Percentiles rank a stretch among this genome's conserved stretches.
Conservation (phyloP, 2,329 filamentous ascomycete species). For the Phaeophleospora eucalypticola region DNA sequence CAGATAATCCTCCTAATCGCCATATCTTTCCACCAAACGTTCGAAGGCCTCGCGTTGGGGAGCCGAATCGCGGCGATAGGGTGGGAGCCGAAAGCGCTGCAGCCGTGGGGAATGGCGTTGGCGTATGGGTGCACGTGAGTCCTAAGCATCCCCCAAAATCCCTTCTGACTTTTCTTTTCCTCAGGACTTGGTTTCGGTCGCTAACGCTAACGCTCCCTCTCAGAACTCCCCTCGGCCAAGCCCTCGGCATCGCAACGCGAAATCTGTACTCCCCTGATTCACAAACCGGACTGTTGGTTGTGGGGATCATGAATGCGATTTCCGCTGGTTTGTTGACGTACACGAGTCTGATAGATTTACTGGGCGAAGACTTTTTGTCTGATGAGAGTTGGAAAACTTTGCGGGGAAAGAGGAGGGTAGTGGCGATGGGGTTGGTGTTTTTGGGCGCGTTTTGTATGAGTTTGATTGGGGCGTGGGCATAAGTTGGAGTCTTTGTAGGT, state of each 20-base stretch:
- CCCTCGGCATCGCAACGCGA: conserved; percentile 41
- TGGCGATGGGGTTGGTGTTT: conserved; percentile 57
- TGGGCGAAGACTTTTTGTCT: conserved; percentile 51
- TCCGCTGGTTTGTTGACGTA: conserved; percentile 44
- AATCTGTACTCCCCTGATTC: conserved; percentile 42
- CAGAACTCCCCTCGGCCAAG: conserved; percentile 41
- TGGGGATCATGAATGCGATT: conserved; percentile 47
- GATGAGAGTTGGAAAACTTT: conserved; percentile 58
- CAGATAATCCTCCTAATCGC: conserved; percentile 62
- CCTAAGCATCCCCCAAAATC: too few relatives aligned
- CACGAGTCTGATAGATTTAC: conserved; percentile 43
- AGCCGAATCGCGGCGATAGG: conserved; percentile 62
- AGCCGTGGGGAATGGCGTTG: conserved; percentile 65
- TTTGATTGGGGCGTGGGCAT: conserved; percentile 61
- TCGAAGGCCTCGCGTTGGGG: conserved; percentile 62
- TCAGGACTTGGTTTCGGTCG: background rate
- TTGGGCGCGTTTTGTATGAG: conserved; percentile 59
- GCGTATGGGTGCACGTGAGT: conserved; percentile 51
- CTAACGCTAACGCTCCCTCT: too few relatives aligned
- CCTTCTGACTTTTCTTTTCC: background rate
- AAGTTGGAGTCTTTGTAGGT: too few relatives aligned
- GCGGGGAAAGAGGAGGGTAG: conserved; percentile 52
- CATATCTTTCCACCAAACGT: conserved; percentile 65
- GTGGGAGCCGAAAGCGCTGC: conserved; percentile 51
- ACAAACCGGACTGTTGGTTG: conserved; percentile 40